phyloP scores from a whole-genome alignment of 768 basidiomycete species.

The Suillus bovinus region DNA sequence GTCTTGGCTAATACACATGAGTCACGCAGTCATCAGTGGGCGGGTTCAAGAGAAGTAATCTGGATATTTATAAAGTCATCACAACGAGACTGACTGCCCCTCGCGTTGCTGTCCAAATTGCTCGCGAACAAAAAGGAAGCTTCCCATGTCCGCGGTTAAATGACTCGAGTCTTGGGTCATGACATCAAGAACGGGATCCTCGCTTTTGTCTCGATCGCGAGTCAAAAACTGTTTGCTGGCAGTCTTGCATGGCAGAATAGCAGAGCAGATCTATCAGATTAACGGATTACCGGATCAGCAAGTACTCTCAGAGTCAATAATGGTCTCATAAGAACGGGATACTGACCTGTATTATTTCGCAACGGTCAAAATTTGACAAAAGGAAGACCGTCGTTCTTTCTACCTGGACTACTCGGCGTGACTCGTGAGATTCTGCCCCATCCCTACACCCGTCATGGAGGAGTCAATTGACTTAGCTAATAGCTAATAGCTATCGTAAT shows the following conservation, averaged over 20 bases:
- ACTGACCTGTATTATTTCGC: neutral
- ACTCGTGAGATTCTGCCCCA: neutral
- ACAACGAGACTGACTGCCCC: neutral
- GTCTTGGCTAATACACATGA: conserved; percentile 40
- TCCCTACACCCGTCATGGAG: neutral
- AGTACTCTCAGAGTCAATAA: neutral
- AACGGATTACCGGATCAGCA: neutral
- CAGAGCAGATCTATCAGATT: neutral
- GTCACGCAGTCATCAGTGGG: neutral
- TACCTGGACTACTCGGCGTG: neutral
- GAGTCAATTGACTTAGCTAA: neutral
- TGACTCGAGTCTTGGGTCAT: neutral
- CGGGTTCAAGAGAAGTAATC: neutral
- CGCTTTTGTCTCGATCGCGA: neutral
- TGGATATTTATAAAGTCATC: neutral
- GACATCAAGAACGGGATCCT: neutral
- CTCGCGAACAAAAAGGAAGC: neutral
- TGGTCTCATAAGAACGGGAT: neutral
- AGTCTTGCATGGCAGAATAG: neutral
- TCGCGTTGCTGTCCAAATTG: too few relatives aligned
- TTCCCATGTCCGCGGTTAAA: neutral
- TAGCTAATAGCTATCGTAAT: too few relatives aligned
- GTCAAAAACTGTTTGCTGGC: neutral
- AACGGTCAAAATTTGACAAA: neutral
- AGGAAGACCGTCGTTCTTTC: neutral